A percentile compares a stretch with the other conserved stretches of the same genome.
phyloP scores from a whole-genome alignment of 2,329 filamentous ascomycete genomes.

The Capronia americana region DNA sequence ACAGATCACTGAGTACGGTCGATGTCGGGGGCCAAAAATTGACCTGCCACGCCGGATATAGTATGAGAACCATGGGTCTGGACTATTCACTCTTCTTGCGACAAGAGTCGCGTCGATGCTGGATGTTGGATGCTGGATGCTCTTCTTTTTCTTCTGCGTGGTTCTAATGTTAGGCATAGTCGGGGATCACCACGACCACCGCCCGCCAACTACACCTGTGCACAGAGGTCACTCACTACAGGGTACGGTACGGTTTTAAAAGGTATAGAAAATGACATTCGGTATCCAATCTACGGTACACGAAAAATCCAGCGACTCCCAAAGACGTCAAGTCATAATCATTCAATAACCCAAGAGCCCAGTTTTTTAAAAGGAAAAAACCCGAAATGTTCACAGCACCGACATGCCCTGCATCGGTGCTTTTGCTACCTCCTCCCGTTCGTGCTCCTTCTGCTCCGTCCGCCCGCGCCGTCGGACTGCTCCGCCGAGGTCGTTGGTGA shows the following conservation, averaged over 20 bases:
- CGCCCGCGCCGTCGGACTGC: not conserved
- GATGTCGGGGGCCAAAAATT: not conserved
- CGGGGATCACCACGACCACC: not conserved
- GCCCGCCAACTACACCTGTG: too few species aligned
- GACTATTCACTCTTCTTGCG: not conserved
- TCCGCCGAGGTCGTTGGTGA: slow-evolving; percentile 7
- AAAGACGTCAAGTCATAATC: not conserved
- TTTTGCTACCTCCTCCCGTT: not conserved
- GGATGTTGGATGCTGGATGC: too few species aligned
- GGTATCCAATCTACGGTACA: not conserved
- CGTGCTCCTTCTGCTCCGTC: not conserved
- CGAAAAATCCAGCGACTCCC: not conserved
- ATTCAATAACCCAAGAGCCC: not conserved
- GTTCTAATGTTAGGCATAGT: not conserved
- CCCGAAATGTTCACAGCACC: not conserved
- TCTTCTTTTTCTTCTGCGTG: not conserved
- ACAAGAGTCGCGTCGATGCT: not conserved
- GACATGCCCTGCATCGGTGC: not conserved
- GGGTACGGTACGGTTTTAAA: too few species aligned
- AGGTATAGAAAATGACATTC: not conserved
- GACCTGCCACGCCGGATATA: not conserved
- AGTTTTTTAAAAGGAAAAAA: not conserved
- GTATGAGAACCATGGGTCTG: not conserved
- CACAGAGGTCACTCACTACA: not conserved
- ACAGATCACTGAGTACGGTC: not conserved